phyloP scores from a whole-genome alignment of 139 green algal genomes.

The Picochlorum sp. region DNA sequence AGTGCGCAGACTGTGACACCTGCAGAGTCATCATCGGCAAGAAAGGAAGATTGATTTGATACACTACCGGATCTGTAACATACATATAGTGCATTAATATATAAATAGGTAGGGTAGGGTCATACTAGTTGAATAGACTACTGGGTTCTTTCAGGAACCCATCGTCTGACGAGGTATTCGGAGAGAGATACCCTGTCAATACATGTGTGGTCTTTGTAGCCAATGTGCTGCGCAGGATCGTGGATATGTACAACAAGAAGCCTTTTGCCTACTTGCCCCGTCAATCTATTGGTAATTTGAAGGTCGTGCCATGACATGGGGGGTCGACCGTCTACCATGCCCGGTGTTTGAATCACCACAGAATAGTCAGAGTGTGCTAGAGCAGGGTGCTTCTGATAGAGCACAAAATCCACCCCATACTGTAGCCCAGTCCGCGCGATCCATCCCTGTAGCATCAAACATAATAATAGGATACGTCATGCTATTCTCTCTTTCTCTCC shows the following conservation, averaged over 20 bases:
- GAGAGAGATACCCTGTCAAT: slow-evolving; percentile 13
- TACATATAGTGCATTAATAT: background rate
- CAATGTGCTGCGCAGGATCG: background rate
- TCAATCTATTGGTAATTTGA: slow-evolving; percentile 38
- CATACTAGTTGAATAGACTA: background rate
- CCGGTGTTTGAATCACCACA: slow-evolving; percentile 18
- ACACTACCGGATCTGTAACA: background rate
- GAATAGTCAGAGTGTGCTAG: slow-evolving; percentile 34
- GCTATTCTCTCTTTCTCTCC: background rate
- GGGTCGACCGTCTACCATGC: background rate
- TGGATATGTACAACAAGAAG: slow-evolving; percentile 39
- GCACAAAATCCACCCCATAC: slow-evolving; percentile 50
- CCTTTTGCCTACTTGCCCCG: slow-evolving; percentile 35
- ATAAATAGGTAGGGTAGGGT: no score
- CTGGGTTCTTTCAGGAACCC: slow-evolving; percentile 24
- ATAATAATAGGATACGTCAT: background rate
- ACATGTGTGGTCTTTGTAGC: slow-evolving; percentile 12
- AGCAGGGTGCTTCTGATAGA: slow-evolving; percentile 48
- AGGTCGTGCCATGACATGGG: slow-evolving; percentile 33
- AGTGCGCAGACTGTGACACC: slow-evolving; percentile 15
- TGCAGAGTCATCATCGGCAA: slow-evolving; percentile 19
- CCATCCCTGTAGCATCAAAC: slow-evolving; percentile 30
- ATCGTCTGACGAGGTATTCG: slow-evolving; percentile 26
- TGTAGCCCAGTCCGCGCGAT: slow-evolving; percentile 46
- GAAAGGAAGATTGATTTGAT: slow-evolving; percentile 20